A percentile compares a stretch with the other conserved stretches of the same genome.
phyloP scores from a whole-genome alignment of 108 stramenopile species.

The Discostella pseudostelligera region DNA sequence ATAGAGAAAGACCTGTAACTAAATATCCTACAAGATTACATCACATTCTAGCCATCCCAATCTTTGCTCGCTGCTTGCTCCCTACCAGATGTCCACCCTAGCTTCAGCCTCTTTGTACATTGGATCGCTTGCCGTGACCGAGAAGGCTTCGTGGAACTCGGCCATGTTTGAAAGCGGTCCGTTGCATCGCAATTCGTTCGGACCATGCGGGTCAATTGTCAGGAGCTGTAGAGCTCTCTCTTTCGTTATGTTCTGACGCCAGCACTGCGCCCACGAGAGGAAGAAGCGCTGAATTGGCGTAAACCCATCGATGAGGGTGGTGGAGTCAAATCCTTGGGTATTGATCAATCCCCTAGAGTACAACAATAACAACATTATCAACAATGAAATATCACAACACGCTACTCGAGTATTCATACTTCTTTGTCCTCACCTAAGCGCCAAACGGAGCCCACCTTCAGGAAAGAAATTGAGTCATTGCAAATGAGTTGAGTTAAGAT shows the following conservation, averaged over 20 bases:
- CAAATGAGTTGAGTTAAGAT: neutral
- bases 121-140: constrained; percentile 39
- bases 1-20: no score
- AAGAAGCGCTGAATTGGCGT: constrained; percentile 74
- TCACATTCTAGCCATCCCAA: no score
- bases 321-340: constrained; percentile 40
- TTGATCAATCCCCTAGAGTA: constrained; percentile 43
- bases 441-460: constrained; percentile 67
- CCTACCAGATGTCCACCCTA: constrained; percentile 85
- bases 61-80: no score
- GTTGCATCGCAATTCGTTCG: constrained; percentile 81
- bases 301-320: constrained; percentile 58
- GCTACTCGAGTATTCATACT: constrained; percentile 1
- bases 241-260: constrained; percentile 75
- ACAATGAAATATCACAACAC: neutral
- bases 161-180: constrained; percentile 70
- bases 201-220: constrained; percentile 85
- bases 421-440: constrained; percentile 21
- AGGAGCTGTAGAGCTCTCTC: constrained; percentile 76
- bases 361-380: neutral
- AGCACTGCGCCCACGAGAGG: constrained; percentile 71
- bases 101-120: constrained; percentile 64
- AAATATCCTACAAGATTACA: no score
- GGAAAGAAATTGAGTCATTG: neutral
- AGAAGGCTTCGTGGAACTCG: constrained; percentile 80